Evolutionary conservation across 1,284 basidiomycete genomes (phyloP).

Genomic region (Sporisorium reilianum): DNA sequence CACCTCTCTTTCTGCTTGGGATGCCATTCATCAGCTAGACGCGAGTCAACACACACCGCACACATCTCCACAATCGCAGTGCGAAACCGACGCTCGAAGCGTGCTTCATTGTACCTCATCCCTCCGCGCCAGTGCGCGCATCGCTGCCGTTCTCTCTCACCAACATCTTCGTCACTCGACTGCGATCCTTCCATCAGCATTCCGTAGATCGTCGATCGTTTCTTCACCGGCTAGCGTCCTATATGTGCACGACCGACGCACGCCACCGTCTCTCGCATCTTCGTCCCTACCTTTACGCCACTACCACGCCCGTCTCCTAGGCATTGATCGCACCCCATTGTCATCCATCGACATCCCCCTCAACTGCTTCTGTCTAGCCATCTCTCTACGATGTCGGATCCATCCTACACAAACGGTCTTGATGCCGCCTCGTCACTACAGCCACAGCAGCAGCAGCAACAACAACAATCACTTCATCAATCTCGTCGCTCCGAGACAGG

Average conservation of each 20-base stretch:
- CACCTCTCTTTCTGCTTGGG: not conserved
- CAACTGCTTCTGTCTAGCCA: conserved; percentile 4
- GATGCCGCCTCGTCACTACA: conserved; percentile 1
- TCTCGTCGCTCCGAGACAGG: conserved; percentile 33
- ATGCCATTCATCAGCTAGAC: conserved; percentile 7
- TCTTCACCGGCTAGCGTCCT: not conserved
- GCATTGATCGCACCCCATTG: not conserved
- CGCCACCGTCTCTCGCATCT: not conserved
- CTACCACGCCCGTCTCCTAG: conserved; percentile 1
- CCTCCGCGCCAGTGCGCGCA: not conserved
- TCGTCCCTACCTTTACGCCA: not conserved
- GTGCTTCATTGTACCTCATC: not conserved
- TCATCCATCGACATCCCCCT: not conserved
- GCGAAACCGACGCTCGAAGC: not conserved
- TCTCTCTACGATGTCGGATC: conserved; percentile 9
- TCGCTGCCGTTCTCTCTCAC: not conserved
- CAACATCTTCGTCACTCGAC: not conserved
- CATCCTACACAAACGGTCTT: conserved; percentile 10
- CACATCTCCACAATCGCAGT: not conserved
- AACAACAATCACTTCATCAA: conserved; percentile 6
- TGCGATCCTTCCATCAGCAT: not conserved
- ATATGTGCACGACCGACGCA: conserved; percentile 8
- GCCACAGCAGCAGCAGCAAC: conserved; percentile 2
- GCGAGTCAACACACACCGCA: not conserved
- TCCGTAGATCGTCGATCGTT: not conserved